Base-by-base conservation (phyloP, 371 early-diverging fungal species). In the Lichtheimia hyalospora region DNA sequence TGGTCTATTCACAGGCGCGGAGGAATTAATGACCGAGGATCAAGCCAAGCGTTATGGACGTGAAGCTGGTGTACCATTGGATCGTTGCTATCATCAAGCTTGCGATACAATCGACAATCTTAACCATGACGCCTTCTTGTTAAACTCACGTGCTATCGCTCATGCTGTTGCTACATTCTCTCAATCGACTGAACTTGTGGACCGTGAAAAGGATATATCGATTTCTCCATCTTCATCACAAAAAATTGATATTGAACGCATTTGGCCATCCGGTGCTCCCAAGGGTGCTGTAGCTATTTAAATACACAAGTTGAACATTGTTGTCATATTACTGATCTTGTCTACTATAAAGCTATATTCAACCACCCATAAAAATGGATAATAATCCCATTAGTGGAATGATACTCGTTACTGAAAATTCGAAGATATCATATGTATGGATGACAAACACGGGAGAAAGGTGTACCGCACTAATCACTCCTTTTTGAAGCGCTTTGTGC, bases 1-100 rank as follows among this genome's bases (percentile, higher is more conserved):
- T 42, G 91, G 91, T 23, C 61, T 89, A 41, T 69, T 84, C 41
- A 87, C 89, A 1, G 92, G 92, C 15, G 88, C 86, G 4, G 79
- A 83, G 25, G 81, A 79, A 43, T 56, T 73, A 50, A 92, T 90
- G 79, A 83, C 83, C 1, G 74, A 67, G 28, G 77, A 79, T 16
- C 70, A 85, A 61, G 82, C 83, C 5, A 70, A 57, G n/a, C 58
- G 63, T 27, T 88, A 85, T 62, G 89, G 91, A 24, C 90, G 92
- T 5, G 57, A 89, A 54, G 86, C 89, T 0, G 82, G 84, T 50
- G 83, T 84, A 2, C 75, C 85, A 1, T 66, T 84, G 18, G 91
- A 92, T 52, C 80, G 85, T 23, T 88, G 88, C 70, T 88, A 89
- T 58, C 89, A 89, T 57, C 74, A 61, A 59, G 34, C 64, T 1